Conservation (phyloP, 2,329 filamentous ascomycete species). For the Sporothrix brunneoviolacea region DNA sequence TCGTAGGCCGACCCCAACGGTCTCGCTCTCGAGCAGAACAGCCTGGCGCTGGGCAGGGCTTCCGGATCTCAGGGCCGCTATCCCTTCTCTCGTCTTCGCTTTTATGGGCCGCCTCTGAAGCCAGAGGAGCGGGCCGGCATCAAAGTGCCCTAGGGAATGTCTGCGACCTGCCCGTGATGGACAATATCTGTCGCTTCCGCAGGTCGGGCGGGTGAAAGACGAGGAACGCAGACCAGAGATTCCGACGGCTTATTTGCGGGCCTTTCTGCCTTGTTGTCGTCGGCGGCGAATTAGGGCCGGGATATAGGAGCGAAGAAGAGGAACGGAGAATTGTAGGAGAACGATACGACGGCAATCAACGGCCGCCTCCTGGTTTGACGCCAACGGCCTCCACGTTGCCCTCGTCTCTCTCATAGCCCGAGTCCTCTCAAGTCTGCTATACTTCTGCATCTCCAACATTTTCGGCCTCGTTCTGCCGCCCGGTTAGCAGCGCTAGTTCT, state of each 20-base stretch:
- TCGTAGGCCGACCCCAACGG: too few relatives aligned
- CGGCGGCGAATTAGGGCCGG: too few relatives aligned
- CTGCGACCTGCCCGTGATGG: neutral
- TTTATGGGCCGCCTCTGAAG: neutral
- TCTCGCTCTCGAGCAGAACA: neutral
- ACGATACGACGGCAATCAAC: too few relatives aligned
- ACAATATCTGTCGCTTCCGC: neutral
- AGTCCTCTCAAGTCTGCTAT: neutral
- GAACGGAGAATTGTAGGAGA: too few relatives aligned
- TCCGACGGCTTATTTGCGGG: too few relatives aligned
- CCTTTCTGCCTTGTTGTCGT: too few relatives aligned
- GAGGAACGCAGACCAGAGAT: too few relatives aligned
- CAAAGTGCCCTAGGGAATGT: too few relatives aligned
- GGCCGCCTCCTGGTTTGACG: too few relatives aligned
- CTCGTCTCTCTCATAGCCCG: neutral
- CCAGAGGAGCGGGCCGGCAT: neutral
- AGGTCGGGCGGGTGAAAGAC: neutral
- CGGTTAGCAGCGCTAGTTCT: too few relatives aligned
- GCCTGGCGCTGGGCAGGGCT: neutral
- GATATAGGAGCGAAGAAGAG: too few relatives aligned
- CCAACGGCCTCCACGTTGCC: neutral
- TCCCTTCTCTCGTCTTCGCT: slow-evolving; percentile 10
- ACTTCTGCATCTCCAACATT: neutral
- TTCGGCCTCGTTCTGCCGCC: too few relatives aligned
- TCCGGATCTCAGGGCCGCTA: slow-evolving; percentile 23